phyloP scores from a whole-genome alignment of 768 basidiomycete genomes.

The Sporobolomyces roseus region DNA sequence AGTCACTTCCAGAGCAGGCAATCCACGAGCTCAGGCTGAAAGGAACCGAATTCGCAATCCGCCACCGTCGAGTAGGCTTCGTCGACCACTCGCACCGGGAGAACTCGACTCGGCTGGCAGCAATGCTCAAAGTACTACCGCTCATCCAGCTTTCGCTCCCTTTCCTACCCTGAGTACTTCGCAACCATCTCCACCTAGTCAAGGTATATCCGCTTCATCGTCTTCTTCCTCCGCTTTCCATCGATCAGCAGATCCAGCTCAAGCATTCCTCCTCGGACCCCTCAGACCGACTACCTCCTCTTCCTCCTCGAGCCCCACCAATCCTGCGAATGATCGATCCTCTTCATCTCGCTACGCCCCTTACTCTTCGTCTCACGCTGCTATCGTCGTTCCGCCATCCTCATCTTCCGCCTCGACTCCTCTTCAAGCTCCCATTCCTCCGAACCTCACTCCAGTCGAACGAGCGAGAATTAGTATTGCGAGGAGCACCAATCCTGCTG shows the following conservation, averaged over 20 bases:
- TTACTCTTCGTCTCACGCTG: slow-evolving; percentile 8
- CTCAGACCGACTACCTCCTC: not conserved
- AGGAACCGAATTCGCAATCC: no score
- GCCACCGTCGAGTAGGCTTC: no score
- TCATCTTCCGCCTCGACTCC: not conserved
- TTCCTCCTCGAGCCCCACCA: slow-evolving; percentile 6
- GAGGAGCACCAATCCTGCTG: slow-evolving; percentile 8
- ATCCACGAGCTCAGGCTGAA: not conserved
- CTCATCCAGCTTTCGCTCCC: slow-evolving; percentile 17
- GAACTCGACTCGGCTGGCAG: not conserved
- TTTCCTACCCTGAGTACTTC: not conserved
- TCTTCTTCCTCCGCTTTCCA: not conserved
- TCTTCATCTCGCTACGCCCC: slow-evolving; percentile 8
- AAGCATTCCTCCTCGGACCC: not conserved
- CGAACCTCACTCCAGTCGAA: slow-evolving; percentile 4
- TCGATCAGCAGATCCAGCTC: not conserved
- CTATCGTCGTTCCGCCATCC: not conserved
- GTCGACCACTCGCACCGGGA: no score
- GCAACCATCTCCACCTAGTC: not conserved
- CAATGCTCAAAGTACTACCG: not conserved
- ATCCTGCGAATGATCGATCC: not conserved
- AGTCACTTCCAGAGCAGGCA: not conserved
- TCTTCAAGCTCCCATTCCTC: not conserved
- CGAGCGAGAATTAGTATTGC: slow-evolving; percentile 7
- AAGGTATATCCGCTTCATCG: not conserved